Conservation (phyloP, 176 grass and related monocot species). For the Poa annua region DNA sequence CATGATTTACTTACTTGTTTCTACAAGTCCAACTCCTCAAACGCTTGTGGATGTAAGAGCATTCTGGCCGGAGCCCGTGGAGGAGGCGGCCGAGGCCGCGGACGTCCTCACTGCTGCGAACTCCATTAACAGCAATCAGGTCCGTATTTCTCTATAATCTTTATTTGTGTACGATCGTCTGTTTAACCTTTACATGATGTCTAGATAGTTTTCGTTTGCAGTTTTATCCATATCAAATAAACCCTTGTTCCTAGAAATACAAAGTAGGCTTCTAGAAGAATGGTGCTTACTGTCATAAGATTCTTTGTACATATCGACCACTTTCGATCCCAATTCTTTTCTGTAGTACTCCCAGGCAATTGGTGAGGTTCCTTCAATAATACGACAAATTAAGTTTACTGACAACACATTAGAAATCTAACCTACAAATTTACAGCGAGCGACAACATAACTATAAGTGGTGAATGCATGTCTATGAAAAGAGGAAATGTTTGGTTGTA, state of each 20-base stretch:
- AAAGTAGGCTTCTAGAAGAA: background rate
- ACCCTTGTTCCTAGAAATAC: slow-evolving; percentile 5
- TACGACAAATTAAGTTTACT: slow-evolving; percentile 29
- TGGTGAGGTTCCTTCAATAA: slow-evolving; percentile 69
- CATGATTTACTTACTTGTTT: no score
- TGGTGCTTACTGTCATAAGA: slow-evolving; percentile 70
- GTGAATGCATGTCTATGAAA: background rate
- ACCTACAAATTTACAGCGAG: background rate
- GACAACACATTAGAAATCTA: slow-evolving; percentile 26
- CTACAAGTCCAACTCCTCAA: no score
- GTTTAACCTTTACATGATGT: no score
- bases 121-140: no score
- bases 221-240: background rate
- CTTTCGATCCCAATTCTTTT: slow-evolving; percentile 66
- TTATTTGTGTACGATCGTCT: no score
- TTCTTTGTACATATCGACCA: slow-evolving; percentile 80
- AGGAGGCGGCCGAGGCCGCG: no score
- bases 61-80: no score
- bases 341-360: slow-evolving; percentile 86
- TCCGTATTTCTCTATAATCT: no score
- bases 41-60: no score
- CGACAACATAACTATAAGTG: background rate
- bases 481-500: background rate
- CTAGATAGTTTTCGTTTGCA: no score
- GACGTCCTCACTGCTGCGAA: no score